Evolutionary conservation across 139 green algal species (phyloP).

Genomic region (Auxenochlorella pyrenoidosa): DNA sequence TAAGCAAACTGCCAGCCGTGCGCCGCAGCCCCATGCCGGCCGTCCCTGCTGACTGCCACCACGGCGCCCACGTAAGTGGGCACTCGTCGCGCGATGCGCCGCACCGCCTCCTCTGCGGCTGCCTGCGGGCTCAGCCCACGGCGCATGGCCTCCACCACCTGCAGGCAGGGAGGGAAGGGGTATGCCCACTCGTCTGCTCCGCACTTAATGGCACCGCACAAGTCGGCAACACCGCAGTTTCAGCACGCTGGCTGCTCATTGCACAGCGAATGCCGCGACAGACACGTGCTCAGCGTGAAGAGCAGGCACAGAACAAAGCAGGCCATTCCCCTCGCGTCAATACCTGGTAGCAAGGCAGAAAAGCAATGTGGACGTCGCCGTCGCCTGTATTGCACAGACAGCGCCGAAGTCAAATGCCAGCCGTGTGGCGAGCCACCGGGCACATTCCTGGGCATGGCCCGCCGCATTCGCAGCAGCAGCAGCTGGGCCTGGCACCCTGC

Average conservation of each 20-base stretch:
- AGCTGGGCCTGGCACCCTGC: neutral
- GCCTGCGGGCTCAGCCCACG: slow-evolving; percentile 51
- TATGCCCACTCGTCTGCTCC: no score
- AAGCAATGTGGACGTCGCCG: slow-evolving; percentile 82
- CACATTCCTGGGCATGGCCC: neutral
- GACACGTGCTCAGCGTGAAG: no score
- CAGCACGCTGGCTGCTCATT: no score
- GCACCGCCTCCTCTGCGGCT: slow-evolving; percentile 65
- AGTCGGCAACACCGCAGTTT: no score
- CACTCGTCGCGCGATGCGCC: slow-evolving; percentile 51
- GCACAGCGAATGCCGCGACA: no score
- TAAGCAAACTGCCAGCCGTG: slow-evolving; percentile 43
- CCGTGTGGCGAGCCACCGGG: neutral
- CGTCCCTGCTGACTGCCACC: slow-evolving; percentile 49
- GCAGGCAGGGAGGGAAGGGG: slow-evolving; percentile 78
- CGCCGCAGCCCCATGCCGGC: slow-evolving; percentile 49
- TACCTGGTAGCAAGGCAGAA: slow-evolving; percentile 74
- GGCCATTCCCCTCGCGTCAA: no score
- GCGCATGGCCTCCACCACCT: slow-evolving; percentile 76
- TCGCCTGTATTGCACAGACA: slow-evolving; percentile 44
- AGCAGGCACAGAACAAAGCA: no score
- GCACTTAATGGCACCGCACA: no score
- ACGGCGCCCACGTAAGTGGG: slow-evolving; percentile 60
- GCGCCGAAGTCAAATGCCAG: no score
- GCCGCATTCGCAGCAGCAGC: neutral